Evolutionary conservation across 257 asterid genomes (phyloP).

Genomic region (Salvia splendens): DNA sequence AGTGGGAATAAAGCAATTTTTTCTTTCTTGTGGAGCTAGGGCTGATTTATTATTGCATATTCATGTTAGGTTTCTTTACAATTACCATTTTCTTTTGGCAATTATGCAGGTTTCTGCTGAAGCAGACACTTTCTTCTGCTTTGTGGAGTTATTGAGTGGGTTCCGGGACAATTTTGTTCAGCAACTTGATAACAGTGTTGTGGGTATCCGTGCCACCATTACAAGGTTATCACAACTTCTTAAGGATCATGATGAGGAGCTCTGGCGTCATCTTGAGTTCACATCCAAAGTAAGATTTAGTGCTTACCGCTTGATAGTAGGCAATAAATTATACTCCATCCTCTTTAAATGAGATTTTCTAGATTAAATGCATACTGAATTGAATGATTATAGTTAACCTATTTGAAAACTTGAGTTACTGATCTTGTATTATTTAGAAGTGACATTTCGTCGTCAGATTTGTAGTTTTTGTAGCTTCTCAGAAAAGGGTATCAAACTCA

Average conservation of each 20-base stretch:
- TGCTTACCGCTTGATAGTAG: constrained; percentile 10
- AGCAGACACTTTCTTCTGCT: constrained; percentile 94
- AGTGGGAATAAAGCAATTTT: constrained; percentile 23
- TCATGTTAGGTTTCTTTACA: constrained; percentile 29
- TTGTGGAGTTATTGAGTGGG: constrained; percentile 92
- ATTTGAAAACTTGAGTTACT: constrained; percentile 8
- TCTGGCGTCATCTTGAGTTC: constrained; percentile 98
- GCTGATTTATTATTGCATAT: neutral
- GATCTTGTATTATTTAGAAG: constrained; percentile 7
- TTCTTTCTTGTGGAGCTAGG: constrained; percentile 14
- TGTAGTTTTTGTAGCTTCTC: constrained; percentile 9
- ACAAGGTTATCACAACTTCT: constrained; percentile 78
- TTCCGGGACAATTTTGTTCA: constrained; percentile 94
- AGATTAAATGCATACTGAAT: constrained; percentile 1
- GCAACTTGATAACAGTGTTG: constrained; percentile 95
- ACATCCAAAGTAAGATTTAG: constrained; percentile 68
- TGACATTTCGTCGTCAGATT: constrained; percentile 5
- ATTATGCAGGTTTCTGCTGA: constrained; percentile 78
- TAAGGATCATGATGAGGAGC: constrained; percentile 95
- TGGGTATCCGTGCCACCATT: constrained; percentile 94
- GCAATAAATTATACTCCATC: neutral
- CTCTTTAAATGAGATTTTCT: constrained; percentile 17
- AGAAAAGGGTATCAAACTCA: neutral
- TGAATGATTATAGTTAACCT: constrained; percentile 11
- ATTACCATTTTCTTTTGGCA: constrained; percentile 35